A percentile compares a stretch with the other conserved stretches of the same genome.
These are phyloP conservation scores for Rhizopus arrhizus DNA, from an alignment of 371 early-diverging fungal genomes.

Conservation along the genomic window DNA sequence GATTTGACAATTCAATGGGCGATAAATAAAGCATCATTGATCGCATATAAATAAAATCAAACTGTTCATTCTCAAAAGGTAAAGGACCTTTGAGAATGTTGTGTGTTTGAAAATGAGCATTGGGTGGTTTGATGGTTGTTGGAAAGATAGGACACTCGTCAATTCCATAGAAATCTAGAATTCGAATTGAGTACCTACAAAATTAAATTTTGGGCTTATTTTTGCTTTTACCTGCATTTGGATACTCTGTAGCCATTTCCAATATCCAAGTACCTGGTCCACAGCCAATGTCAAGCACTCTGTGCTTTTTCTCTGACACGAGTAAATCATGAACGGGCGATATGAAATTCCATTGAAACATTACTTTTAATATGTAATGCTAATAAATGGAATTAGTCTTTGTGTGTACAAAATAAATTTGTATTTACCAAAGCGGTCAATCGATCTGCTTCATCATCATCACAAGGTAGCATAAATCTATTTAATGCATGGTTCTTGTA, in stretches of 20 bases:
- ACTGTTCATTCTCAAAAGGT: conserved; percentile 53
- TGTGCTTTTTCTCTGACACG: conserved; percentile 10
- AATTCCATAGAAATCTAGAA: conserved; percentile 52
- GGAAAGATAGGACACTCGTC: conserved; percentile 62
- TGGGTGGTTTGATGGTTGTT: conserved; percentile 52
- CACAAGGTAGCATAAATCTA: conserved; percentile 33
- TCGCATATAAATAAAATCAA: conserved; percentile 63
- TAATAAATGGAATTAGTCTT: conserved; percentile 7
- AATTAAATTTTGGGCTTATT: neutral
- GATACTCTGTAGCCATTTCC: conserved; percentile 38
- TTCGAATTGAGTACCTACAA: conserved; percentile 19
- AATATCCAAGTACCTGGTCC: conserved; percentile 48
- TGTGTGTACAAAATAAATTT: too few species aligned
- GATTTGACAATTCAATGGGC: conserved; percentile 32
- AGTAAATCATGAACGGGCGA: conserved; percentile 27
- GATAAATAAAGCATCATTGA: conserved; percentile 47
- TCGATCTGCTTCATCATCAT: conserved; percentile 48
- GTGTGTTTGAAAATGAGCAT: conserved; percentile 55
- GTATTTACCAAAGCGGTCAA: conserved; percentile 40
- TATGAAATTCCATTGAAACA: conserved; percentile 37
- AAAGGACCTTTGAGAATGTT: conserved; percentile 51
- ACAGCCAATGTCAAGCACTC: conserved; percentile 45
- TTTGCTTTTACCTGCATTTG: conserved; percentile 26
- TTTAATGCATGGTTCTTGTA: conserved; percentile 19
- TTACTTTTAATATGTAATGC: conserved; percentile 47